These are phyloP conservation scores for Saraca asoca DNA, from an alignment of 331 rosid genomes.

Conservation along the genomic window DNA sequence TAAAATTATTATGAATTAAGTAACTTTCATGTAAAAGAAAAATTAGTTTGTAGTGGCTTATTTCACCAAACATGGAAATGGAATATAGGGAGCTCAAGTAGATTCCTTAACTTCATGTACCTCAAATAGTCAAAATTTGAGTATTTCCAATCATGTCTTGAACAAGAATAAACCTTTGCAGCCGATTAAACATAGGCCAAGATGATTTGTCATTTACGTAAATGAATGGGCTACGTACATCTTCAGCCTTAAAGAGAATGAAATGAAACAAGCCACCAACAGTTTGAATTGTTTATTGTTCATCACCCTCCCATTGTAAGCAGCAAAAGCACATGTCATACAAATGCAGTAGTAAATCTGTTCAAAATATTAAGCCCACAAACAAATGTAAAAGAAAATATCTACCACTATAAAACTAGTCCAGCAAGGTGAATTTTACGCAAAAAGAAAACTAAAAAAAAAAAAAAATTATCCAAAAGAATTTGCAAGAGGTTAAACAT, in stretches of 20 bases:
- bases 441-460: too few species aligned
- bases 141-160: slow-evolving; percentile 28
- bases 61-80: slow-evolving; percentile 9
- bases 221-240: slow-evolving; percentile 59
- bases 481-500: too few species aligned
- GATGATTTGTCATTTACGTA: slow-evolving; percentile 9
- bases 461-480: too few species aligned
- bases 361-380: not conserved
- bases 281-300: slow-evolving; percentile 67
- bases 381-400: not conserved
- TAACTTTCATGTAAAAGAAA: too few species aligned
- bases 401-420: slow-evolving; percentile 24
- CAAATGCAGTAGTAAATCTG: slow-evolving; percentile 2
- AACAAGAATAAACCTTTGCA: too few species aligned
- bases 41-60: slow-evolving; percentile 2
- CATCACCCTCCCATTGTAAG: slow-evolving; percentile 59
- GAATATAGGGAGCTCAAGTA: not conserved
- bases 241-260: slow-evolving; percentile 88
- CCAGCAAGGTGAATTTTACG: not conserved
- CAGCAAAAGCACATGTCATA: slow-evolving; percentile 31
- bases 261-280: slow-evolving; percentile 77
- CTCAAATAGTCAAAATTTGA: slow-evolving; percentile 6
- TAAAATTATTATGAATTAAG: too few species aligned
- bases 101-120: slow-evolving; percentile 14
- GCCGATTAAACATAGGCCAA: slow-evolving; percentile 3